phyloP scores from a whole-genome alignment of 371 early-diverging fungal species.

The Capillidium rhysosporum region DNA sequence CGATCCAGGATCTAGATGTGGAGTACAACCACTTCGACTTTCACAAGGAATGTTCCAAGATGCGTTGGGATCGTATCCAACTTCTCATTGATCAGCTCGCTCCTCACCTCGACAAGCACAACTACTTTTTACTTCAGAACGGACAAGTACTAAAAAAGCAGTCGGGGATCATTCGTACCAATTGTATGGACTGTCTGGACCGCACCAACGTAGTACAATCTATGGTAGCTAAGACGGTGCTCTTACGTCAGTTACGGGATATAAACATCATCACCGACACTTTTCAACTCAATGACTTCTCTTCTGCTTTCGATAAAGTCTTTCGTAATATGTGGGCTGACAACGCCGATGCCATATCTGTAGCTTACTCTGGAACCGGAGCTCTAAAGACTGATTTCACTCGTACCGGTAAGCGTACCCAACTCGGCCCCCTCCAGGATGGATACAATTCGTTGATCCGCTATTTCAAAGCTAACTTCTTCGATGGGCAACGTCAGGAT shows the following conservation, averaged over 20 bases:
- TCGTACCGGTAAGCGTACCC: slow-evolving; percentile 70
- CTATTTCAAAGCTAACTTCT: slow-evolving; percentile 81
- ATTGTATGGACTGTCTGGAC: slow-evolving; percentile 99
- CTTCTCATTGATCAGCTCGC: slow-evolving; percentile 49
- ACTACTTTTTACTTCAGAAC: slow-evolving; percentile 17
- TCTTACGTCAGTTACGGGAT: slow-evolving; percentile 38
- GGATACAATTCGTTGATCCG: slow-evolving; percentile 59
- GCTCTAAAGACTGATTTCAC: slow-evolving; percentile 97
- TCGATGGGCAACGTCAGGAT: slow-evolving; percentile 70
- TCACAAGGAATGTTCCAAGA: slow-evolving; percentile 83
- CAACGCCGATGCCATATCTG: slow-evolving; percentile 93
- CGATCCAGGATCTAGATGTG: slow-evolving; percentile 27
- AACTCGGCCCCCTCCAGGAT: slow-evolving; percentile 66
- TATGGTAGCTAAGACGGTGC: slow-evolving; percentile 51
- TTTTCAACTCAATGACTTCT: background rate
- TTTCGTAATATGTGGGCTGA: slow-evolving; percentile 72
- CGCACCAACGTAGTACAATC: slow-evolving; percentile 98
- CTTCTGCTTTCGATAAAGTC: background rate
- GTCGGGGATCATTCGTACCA: slow-evolving; percentile 77
- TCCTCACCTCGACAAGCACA: slow-evolving; percentile 38
- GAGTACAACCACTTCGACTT: slow-evolving; percentile 89
- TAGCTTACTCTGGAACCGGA: slow-evolving; percentile 94
- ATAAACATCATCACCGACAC: background rate
- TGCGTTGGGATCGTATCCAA: slow-evolving; percentile 70
- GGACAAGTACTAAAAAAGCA: slow-evolving; percentile 22